phyloP scores from a whole-genome alignment of 345 rosid species.

The Pistacia integerrima region DNA sequence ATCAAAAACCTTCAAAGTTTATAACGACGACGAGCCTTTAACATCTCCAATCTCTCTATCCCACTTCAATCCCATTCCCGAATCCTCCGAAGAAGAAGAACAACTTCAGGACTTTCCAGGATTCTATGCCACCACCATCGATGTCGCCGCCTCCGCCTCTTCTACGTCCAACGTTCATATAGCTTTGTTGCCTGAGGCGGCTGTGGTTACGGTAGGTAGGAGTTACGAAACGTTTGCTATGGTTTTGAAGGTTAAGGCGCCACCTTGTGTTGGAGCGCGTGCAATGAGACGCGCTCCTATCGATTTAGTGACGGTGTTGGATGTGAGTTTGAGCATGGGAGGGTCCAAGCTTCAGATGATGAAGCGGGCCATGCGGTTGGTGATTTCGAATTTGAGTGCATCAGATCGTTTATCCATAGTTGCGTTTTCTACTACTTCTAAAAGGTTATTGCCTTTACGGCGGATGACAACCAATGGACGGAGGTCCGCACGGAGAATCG shows the following conservation, averaged over 20 bases:
- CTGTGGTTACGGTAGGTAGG: constrained; percentile 58
- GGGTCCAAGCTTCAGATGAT: constrained; percentile 50
- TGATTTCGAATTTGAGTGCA: constrained; percentile 57
- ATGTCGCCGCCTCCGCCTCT: constrained; percentile 13
- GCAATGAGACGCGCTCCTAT: constrained; percentile 52
- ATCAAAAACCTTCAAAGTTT: constrained; percentile 47
- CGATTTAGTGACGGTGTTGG: constrained; percentile 73
- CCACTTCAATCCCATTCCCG: constrained; percentile 69
- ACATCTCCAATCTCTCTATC: constrained; percentile 54
- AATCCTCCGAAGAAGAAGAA: constrained; percentile 71
- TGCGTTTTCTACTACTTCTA: constrained; percentile 71
- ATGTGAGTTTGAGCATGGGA: constrained; percentile 54
- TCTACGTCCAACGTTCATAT: not conserved
- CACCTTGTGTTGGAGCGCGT: constrained; percentile 35
- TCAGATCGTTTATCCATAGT: constrained; percentile 80
- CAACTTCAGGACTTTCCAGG: constrained; percentile 51
- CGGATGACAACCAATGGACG: constrained; percentile 77
- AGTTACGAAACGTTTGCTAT: constrained; percentile 58
- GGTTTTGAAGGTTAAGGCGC: constrained; percentile 65
- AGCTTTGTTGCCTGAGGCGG: constrained; percentile 54
- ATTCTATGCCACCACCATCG: constrained; percentile 35
- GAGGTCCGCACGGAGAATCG: constrained; percentile 60
- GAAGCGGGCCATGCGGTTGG: constrained; percentile 64
- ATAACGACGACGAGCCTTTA: constrained; percentile 83
- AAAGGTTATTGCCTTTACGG: constrained; percentile 64